Conservation (phyloP, 2,329 filamentous ascomycete species). For the Sporothrix luriei region DNA sequence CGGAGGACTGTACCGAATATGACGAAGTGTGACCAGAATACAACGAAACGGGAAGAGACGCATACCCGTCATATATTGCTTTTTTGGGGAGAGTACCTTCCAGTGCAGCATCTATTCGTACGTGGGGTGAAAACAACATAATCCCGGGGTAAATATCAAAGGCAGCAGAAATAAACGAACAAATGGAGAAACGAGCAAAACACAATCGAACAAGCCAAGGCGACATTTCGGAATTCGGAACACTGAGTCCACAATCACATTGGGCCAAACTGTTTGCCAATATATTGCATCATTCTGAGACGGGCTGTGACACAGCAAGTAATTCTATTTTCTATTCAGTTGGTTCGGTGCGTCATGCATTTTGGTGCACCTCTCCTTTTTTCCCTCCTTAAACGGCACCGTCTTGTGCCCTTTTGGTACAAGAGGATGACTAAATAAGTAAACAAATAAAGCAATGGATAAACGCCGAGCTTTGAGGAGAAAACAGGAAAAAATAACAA, state of each 20-base stretch:
- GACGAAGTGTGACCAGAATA: background rate
- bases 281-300: too few species aligned
- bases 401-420: slow-evolving; percentile 5
- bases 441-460: background rate
- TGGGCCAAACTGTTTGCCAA: background rate
- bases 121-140: too few species aligned
- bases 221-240: background rate
- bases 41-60: background rate
- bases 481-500: background rate
- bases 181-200: too few species aligned
- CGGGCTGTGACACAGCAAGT: too few species aligned
- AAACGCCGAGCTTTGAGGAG: slow-evolving; percentile 17
- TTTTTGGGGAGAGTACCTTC: background rate
- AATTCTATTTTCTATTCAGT: slow-evolving; percentile 16
- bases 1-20: background rate
- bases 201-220: background rate
- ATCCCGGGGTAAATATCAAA: too few species aligned
- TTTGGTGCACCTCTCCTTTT: slow-evolving; percentile 5
- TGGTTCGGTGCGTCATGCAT: slow-evolving; percentile 14
- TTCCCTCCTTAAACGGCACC: background rate
- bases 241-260: background rate
- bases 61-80: background rate
- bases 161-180: background rate
- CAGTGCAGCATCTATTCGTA: too few species aligned
- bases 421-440: background rate